Conservation (phyloP, 2,329 filamentous ascomycete genomes). For the Calonectria pauciramosa region DNA sequence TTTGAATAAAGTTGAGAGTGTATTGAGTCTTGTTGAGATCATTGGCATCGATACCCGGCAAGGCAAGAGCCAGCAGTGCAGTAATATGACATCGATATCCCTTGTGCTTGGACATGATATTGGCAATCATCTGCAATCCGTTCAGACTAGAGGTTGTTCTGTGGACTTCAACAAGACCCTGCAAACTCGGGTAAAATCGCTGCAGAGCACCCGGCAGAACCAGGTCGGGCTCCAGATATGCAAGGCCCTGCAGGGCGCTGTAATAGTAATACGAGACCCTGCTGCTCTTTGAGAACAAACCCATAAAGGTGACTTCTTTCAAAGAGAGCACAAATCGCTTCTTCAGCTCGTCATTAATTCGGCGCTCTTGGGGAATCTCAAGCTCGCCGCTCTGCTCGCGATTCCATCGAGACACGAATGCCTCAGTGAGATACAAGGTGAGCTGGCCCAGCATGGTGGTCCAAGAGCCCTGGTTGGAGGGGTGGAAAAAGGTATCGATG, state of each 20-base stretch:
- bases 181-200: constrained; percentile 95
- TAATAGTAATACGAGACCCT: constrained; percentile 94
- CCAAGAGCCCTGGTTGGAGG: constrained; percentile 94
- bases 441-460: constrained; percentile 91
- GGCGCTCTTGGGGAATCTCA: constrained; percentile 84
- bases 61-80: constrained; percentile 88
- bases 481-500: constrained; percentile 98
- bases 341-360: constrained; percentile 85
- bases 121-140: constrained; percentile 91
- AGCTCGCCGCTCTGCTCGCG: constrained; percentile 93
- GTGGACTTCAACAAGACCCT: constrained; percentile 97
- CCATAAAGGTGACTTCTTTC: constrained; percentile 97
- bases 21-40: constrained; percentile 97
- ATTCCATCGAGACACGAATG: constrained; percentile 98
- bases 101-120: constrained; percentile 91
- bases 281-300: constrained; percentile 94
- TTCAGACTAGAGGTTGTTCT: constrained; percentile 94
- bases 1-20: constrained; percentile 94
- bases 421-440: constrained; percentile 92
- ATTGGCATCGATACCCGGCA: constrained; percentile 97
- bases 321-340: constrained; percentile 90
- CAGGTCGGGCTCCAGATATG: constrained; percentile 90
- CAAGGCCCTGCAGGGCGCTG: constrained; percentile 88
- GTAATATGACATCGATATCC: constrained; percentile 98
- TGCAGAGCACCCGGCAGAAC: constrained; percentile 95